These are phyloP conservation scores for Cutaneotrichosporon cavernicola DNA, from an alignment of 1,284 basidiomycete species.

Conservation along the genomic window DNA sequence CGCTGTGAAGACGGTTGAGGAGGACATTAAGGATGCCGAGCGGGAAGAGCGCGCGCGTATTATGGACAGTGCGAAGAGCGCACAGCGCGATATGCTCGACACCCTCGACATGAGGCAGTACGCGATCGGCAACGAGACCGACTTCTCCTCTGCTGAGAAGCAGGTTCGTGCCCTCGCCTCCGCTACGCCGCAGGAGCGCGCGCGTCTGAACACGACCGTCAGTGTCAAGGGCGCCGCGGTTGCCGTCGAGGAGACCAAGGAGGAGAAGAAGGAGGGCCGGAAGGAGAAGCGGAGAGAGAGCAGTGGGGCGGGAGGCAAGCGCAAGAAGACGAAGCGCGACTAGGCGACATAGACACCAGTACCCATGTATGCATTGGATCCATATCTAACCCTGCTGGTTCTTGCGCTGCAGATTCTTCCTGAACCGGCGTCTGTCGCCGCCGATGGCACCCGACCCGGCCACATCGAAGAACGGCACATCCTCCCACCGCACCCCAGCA, in stretches of 20 bases:
- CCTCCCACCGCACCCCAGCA: slow-evolving; percentile 60
- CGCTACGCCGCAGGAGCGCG: slow-evolving; percentile 45
- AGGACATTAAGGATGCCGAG: slow-evolving; percentile 61
- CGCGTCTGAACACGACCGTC: slow-evolving; percentile 65
- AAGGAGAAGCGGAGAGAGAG: slow-evolving; percentile 23
- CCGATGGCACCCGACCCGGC: slow-evolving; percentile 61
- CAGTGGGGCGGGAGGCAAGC: slow-evolving; percentile 8
- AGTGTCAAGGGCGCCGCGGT: slow-evolving; percentile 64
- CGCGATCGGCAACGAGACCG: slow-evolving; percentile 69
- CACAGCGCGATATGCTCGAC: slow-evolving; percentile 78
- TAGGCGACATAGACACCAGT: slow-evolving; percentile 1
- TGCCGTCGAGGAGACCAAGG: slow-evolving; percentile 59
- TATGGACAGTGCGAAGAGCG: slow-evolving; percentile 19
- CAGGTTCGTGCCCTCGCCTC: slow-evolving; percentile 62
- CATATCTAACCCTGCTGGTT: slow-evolving; percentile 12
- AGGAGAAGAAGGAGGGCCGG: slow-evolving; percentile 49
- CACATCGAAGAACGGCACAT: slow-evolving; percentile 80
- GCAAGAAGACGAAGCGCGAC: slow-evolving; percentile 21
- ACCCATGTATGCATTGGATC: background rate
- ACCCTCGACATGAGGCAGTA: slow-evolving; percentile 81
- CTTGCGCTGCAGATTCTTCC: slow-evolving; percentile 84
- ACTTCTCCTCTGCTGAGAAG: slow-evolving; percentile 71
- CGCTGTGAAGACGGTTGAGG: slow-evolving; percentile 54
- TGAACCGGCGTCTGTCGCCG: slow-evolving; percentile 67
- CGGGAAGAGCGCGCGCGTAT: slow-evolving; percentile 47